A percentile compares a stretch with the other conserved stretches of the same genome.
Evolutionary conservation across 2,329 filamentous ascomycete genomes (phyloP).

Genomic region (Dothidotthia symphoricarpi): DNA sequence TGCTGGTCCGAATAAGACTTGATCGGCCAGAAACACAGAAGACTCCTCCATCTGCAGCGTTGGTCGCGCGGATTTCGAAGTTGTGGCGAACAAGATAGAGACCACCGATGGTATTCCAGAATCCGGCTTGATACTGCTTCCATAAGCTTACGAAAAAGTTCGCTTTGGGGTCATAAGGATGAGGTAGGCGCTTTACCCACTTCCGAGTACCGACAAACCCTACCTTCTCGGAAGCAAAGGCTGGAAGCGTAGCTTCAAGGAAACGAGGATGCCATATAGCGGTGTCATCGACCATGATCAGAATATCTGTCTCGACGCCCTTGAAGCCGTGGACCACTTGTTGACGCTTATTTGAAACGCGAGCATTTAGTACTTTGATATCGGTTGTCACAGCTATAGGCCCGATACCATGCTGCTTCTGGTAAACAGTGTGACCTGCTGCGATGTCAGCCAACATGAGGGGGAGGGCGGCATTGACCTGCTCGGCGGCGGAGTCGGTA

Average conservation of each 20-base stretch:
- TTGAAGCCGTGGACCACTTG: conserved; percentile 14
- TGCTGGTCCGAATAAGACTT: conserved; percentile 20
- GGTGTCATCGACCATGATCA: conserved; percentile 20
- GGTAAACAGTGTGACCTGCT: conserved; percentile 9
- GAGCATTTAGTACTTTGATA: conserved; percentile 7
- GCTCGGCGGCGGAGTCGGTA: conserved; percentile 1
- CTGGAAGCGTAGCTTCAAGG: conserved; percentile 14
- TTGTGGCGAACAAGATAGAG: conserved; percentile 37
- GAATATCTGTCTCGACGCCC: conserved; percentile 9
- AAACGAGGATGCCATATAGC: conserved; percentile 18
- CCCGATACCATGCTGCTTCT: conserved; percentile 4
- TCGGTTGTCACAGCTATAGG: not conserved
- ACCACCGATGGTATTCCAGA: conserved; percentile 25
- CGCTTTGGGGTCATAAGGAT: not conserved
- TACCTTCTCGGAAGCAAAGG: conserved; percentile 17
- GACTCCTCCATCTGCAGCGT: conserved; percentile 33
- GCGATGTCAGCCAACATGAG: conserved; percentile 1
- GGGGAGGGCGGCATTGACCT: conserved; percentile 3
- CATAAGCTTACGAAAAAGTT: conserved; percentile 2
- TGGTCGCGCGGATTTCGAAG: conserved; percentile 33
- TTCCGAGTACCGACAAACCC: conserved; percentile 27
- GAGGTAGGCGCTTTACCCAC: conserved; percentile 18
- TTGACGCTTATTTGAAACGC: conserved; percentile 20
- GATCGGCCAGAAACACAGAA: conserved; percentile 37
- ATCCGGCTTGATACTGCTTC: conserved; percentile 12